Conservation (phyloP, 805 yeast genomes). For the Saitoella complicata region DNA sequence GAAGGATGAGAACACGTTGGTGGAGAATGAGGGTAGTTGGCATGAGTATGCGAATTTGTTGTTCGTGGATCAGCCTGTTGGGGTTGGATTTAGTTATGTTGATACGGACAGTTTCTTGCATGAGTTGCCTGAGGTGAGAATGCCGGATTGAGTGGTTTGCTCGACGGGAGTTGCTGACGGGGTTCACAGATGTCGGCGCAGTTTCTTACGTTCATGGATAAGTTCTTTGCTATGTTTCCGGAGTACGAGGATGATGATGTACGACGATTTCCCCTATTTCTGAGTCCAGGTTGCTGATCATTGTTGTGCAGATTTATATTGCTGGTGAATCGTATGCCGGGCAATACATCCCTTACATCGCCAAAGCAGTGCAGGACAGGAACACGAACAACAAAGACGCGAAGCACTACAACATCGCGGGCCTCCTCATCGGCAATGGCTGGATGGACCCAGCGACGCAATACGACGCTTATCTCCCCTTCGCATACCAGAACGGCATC, state of each 20-base stretch:
- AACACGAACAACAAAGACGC: conserved; percentile 20
- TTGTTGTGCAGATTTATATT: conserved; percentile 30
- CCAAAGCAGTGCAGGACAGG: conserved; percentile 38
- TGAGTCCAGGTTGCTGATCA: background rate
- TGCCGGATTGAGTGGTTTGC: background rate
- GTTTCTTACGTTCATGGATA: conserved; percentile 46
- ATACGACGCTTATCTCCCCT: conserved; percentile 65
- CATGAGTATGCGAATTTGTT: conserved; percentile 59
- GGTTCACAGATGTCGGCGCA: conserved; percentile 37
- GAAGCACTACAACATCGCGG: conserved; percentile 27
- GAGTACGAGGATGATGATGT: conserved; percentile 41
- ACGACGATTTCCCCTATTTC: background rate
- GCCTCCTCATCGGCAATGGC: conserved; percentile 76
- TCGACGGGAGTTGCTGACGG: conserved; percentile 27
- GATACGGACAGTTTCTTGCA: conserved; percentile 27
- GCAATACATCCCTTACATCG: conserved; percentile 84
- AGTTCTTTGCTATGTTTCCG: conserved; percentile 58
- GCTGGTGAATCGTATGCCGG: conserved; percentile 98
- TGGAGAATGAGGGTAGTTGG: conserved; percentile 66
- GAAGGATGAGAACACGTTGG: conserved; percentile 29
- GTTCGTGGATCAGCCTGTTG: conserved; percentile 87
- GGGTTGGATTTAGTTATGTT: conserved; percentile 73
- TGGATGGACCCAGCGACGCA: conserved; percentile 86
- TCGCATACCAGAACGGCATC: conserved; percentile 41
- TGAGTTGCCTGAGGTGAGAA: conserved; percentile 17